Evolutionary conservation across 2,329 filamentous ascomycete genomes (phyloP), one percentile per base, ranked within the genome.

Genomic region (Calonectria naviculata): DNA sequence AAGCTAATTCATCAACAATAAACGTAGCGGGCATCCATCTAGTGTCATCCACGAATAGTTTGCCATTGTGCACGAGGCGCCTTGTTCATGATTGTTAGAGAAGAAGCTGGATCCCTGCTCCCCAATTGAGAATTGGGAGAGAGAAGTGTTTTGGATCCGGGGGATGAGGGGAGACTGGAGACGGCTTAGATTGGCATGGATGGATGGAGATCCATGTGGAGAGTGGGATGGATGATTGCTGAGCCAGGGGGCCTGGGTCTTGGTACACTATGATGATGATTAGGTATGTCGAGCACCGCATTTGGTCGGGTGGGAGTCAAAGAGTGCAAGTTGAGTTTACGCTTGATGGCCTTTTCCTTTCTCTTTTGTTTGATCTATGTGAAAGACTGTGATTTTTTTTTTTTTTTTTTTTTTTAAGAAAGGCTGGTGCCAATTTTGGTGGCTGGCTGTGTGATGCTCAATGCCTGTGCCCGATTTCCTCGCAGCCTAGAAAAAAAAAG

Each of bases 121-220:
- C 56, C 36, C 38, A 44, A 61, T 61, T 44, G 56, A 44, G 56
- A 29, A 44, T 61, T 36, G 56, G 56, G 56, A 36, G 17, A 61
- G 56, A 41, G 56, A 28, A 21, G 28, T 61, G 56, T 61, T 49
- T 56, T 38, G 26, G 47, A 36, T 52, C 31, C 9, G 47, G 63
- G 63, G 13, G 62, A 56, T 44, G 54, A 47, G 38, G 63, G 63
- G 62, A 47, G 47, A 47, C 63, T 65, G 47, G 63, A 34, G 63
- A 64, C 46, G 66, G 46, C 24, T 34, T 54, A 29, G 52, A 65
- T 49, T 61, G 67, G 67, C 34, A 69, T 60, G 49, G 61, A 44
- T 65, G 61, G 41, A 69, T 60, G 61, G 61, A 65, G 61, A 65
- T 65, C 42, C 31, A 29, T 29, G 52, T 69, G 61, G 61, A 64